phyloP scores from a whole-genome alignment of 129 eudicot genomes.

The Flaveria linearis region DNA sequence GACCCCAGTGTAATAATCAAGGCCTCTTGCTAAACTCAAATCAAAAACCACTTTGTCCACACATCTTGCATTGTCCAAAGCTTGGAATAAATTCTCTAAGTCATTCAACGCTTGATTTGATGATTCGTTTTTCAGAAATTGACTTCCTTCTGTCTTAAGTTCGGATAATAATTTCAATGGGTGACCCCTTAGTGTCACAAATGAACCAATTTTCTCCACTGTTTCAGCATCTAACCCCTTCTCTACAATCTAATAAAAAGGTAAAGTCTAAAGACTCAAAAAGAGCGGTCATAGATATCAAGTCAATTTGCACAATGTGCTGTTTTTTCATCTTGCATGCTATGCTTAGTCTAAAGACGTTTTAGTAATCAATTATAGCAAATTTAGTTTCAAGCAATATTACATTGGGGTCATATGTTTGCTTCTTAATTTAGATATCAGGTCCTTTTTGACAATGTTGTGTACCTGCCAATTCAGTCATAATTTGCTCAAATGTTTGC shows the following conservation, averaged over 20 bases:
- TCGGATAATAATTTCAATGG: constrained; percentile 64
- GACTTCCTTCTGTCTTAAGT: constrained; percentile 60
- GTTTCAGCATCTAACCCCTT: constrained; percentile 69
- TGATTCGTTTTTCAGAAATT: constrained; percentile 54
- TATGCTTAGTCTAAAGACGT: background rate
- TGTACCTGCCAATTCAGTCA: constrained; percentile 74
- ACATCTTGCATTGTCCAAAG: constrained; percentile 60
- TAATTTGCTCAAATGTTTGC: constrained; percentile 77
- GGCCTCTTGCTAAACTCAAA: constrained; percentile 96
- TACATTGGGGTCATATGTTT: too few relatives aligned
- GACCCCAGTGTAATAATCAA: constrained; percentile 96
- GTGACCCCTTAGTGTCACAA: constrained; percentile 62
- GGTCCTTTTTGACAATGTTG: too few relatives aligned
- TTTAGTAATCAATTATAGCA: background rate
- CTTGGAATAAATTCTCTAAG: constrained; percentile 72
- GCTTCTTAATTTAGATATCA: too few relatives aligned
- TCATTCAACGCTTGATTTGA: constrained; percentile 71
- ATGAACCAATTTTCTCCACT: constrained; percentile 73
- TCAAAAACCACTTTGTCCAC: constrained; percentile 72
- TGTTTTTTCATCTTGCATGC: background rate
- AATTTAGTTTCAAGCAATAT: background rate
- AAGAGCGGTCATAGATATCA: background rate
- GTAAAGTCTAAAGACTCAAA: background rate
- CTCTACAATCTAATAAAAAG: constrained; percentile 58
- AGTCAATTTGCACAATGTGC: background rate